Conservation (phyloP, 495 filamentous ascomycete genomes). For the Tuber indicum region DNA sequence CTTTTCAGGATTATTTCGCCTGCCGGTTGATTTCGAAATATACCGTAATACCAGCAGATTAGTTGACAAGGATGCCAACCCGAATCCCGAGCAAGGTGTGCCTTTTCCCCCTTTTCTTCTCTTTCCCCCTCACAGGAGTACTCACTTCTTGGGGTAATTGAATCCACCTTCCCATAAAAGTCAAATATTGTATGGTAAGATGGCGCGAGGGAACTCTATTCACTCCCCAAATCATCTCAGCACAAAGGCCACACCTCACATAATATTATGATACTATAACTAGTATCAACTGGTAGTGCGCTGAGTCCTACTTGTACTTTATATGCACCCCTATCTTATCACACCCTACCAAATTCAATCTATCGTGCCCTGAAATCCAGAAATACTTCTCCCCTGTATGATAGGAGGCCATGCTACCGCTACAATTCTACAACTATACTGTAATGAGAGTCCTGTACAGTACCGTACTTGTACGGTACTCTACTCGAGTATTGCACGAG, state of each 20-base stretch:
- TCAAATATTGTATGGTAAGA: background rate
- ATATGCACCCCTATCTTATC: background rate
- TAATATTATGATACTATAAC: no score
- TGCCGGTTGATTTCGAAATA: background rate
- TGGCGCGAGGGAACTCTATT: background rate
- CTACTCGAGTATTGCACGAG: no score
- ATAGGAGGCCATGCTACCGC: background rate
- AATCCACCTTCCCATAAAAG: background rate
- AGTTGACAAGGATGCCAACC: background rate
- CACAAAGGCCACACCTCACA: background rate
- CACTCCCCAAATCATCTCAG: background rate
- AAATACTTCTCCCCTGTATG: background rate
- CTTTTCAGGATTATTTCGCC: background rate
- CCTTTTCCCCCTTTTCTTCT: background rate
- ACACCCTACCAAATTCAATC: background rate
- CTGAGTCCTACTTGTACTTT: background rate
- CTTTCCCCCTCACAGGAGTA: background rate
- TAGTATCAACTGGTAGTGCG: background rate
- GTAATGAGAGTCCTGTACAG: no score
- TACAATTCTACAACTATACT: no score
- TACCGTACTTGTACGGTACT: no score
- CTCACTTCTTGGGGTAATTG: background rate
- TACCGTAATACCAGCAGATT: background rate
- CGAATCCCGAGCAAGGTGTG: background rate
- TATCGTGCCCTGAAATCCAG: background rate